A percentile compares a stretch with the other conserved stretches of the same genome.
Evolutionary conservation across 768 basidiomycete species (phyloP).

Genomic region (Asterophora lycoperdoides): DNA sequence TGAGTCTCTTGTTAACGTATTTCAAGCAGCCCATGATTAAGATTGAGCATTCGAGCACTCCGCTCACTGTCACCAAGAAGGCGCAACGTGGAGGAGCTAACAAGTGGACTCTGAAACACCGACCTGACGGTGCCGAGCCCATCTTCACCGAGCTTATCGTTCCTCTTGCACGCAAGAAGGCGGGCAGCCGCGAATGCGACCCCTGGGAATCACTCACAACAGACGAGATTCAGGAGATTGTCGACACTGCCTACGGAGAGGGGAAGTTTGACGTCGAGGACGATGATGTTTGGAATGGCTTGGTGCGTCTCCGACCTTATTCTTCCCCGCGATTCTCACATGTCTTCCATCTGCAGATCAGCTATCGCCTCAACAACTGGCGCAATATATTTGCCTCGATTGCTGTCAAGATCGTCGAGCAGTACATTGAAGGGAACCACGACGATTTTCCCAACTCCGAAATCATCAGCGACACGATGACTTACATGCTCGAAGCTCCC

Average conservation of each 20-base stretch:
- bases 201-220: neutral
- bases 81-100: neutral
- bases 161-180: neutral
- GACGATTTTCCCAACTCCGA: neutral
- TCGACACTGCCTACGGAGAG: neutral
- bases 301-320: neutral
- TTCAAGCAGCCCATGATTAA: neutral
- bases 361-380: constrained; percentile 3
- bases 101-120: neutral
- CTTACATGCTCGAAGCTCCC: neutral
- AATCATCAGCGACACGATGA: neutral
- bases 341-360: neutral
- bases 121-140: neutral
- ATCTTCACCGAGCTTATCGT: neutral
- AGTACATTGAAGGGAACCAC: neutral
- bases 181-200: neutral
- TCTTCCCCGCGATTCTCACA: neutral
- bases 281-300: constrained; percentile 1
- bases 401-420: neutral
- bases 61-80: neutral
- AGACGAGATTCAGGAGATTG: neutral
- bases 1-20: neutral
- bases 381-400: neutral
- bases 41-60: neutral
- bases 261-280: neutral